Conservation (phyloP, 768 basidiomycete species). For the Russula ochroleuca region DNA sequence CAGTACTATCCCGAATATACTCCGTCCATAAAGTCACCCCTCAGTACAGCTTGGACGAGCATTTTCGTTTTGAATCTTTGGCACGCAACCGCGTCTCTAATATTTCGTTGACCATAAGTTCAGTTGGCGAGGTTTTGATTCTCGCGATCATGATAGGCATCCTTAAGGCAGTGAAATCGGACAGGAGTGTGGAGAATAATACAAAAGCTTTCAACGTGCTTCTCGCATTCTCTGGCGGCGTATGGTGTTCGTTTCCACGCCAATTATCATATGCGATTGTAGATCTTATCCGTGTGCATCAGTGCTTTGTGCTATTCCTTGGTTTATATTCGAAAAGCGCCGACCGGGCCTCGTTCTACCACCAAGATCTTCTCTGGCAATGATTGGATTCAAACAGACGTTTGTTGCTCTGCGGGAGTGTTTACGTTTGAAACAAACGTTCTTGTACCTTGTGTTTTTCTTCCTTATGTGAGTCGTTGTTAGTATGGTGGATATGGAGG, state of each 20-base stretch:
- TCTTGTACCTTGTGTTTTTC: conserved; percentile 69
- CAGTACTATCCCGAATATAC: conserved; percentile 16
- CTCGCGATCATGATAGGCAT: conserved; percentile 74
- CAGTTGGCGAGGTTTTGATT: conserved; percentile 64
- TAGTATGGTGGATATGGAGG: neutral
- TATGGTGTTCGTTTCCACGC: conserved; percentile 52
- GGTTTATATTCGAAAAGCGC: conserved; percentile 67
- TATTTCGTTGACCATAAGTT: conserved; percentile 65
- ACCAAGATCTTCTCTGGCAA: conserved; percentile 49
- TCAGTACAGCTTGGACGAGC: conserved; percentile 42
- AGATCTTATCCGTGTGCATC: neutral
- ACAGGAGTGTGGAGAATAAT: conserved; percentile 62
- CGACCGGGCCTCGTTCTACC: conserved; percentile 62
- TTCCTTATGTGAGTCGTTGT: conserved; percentile 57
- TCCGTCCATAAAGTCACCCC: neutral
- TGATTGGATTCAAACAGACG: conserved; percentile 65
- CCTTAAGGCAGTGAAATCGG: conserved; percentile 57
- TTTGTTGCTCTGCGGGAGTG: conserved; percentile 61
- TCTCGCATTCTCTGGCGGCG: conserved; percentile 75
- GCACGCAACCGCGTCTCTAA: conserved; percentile 71
- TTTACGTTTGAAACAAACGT: conserved; percentile 64
- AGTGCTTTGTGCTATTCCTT: conserved; percentile 67
- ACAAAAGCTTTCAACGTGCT: conserved; percentile 70
- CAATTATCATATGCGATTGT: neutral
- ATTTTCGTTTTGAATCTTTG: conserved; percentile 55